Evolutionary conservation across 805 yeast genomes (phyloP), one percentile per base, ranked within the genome.

Genomic region (Ogataea polymorpha): DNA sequence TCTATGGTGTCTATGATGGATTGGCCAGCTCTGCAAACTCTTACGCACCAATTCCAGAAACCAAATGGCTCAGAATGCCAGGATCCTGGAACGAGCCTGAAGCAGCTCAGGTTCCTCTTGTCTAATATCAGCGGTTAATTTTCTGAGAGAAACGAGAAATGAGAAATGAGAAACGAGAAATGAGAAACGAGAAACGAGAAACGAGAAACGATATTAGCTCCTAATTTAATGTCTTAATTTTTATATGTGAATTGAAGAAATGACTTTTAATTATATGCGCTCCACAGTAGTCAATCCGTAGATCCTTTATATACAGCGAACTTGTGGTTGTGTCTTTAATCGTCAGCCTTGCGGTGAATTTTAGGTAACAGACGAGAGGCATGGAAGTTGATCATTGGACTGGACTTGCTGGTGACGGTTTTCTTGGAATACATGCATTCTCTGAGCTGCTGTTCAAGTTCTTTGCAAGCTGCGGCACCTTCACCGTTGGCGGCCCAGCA

Each of bases 401-500:
- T 59, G 26, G 66, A 59, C 25, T 71, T 69, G 38, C 67, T 67
- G 35, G 63, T 54, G 10, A 46, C 44, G 43, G 54, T 52, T 11
- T 44, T 42, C 28, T 61, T 61, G 15, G 66, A 66, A 35, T 70
- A 77, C 83, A 87, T 85, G 60, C 96, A 90, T 11, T 65, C 64
- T 57, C 86, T 86, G 59, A 89, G 74, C 46, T 86, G 87, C 25
- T 64, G 61, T 56, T 83, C 95, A 34, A 86, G 64, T 6, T 68
- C 70, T 17, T 73, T 68, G 65, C 98, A 90, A 34, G 68, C 72
- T 9, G 72, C 67, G 16, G 82, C 69, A 45, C 93, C 90, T 63
- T 88, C 95, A 35, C 95, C 91, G 65, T 87, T 86, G 17, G 96
- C 86, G 2, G 96, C 95, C 98, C 98, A 90, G 68, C 98, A 90